Base-by-base conservation (phyloP, 2,329 filamentous ascomycete species). In the Aureobasidium sp. region DNA sequence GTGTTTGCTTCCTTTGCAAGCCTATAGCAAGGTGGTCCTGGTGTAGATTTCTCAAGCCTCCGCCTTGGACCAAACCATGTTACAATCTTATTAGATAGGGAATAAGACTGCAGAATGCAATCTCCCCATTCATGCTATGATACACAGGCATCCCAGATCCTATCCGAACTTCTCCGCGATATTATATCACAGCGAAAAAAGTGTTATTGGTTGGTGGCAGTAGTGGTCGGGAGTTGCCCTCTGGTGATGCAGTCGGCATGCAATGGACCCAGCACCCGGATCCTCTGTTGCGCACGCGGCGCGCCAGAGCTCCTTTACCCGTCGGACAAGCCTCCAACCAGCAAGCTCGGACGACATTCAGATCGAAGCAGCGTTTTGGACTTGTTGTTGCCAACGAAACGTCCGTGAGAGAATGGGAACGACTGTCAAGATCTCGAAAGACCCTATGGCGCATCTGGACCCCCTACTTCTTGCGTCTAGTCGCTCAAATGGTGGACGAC, bases 401-500 rank as follows among this genome's bases (percentile, higher is more conserved):
- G 9, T 29, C 10, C 19, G 23, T 17, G 29, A 10, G 21, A 53
- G n/a, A 25, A n/a, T n/a, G n/a, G 47, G 19, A 38, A 38, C 47
- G 40, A 29, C 31, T 53, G 49, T 53, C 49, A 53, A 40, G 49
- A 21, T 23, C 33, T 8, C n/a, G n/a, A n/a, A 23, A 50, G 35
- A 40, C 13, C 49, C 49, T 27, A 50, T 53, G 49, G 49, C 33
- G 49, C 49, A 53, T 53, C 33, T 53, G 49, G 35, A 15, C 49
- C 33, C 49, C 33, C 49, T 40, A 17, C 31, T 35, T 31, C 31
- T 37, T 31, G 47, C 33, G 49, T 19, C 40, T 38, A 35, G 40
- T 53, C 19, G 31, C n/a, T 27, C 29, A 19, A 23, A 37, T 50
- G 31, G 31, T 53, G 35, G 35, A 40, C 17, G 29, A 19, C 21